Evolutionary conservation across 305 asterid genomes (phyloP), one percentile per base, ranked within the genome.

Genomic region (Ilex paraguariensis): DNA sequence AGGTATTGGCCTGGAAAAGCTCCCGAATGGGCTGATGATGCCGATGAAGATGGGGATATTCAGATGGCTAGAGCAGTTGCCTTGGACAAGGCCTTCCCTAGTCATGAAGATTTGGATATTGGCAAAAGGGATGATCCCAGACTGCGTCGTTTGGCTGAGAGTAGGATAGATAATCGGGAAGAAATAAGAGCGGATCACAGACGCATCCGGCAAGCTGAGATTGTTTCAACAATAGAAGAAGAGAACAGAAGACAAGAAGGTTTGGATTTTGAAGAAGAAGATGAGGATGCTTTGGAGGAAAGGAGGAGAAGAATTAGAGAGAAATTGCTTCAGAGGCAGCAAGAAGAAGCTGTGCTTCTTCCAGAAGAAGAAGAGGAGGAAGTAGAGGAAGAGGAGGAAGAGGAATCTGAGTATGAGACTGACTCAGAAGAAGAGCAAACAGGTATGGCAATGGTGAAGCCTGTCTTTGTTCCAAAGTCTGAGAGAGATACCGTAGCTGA

Each of bases 1-100:
- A 69, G 98, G 62, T 90, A 93, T 70, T 92, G 97, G 98, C 95
- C 98, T 0, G 98, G 97, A 10, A 90, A 90, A 78, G 96, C 94
- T 5, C 98, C 97, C 3, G 97, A 93, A 77, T 93, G 97, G 97
- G 96, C 96, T 1, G 95, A 87, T 56, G 95, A 87, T 56, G 72
- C 57, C 54, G 96, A 93, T 21, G 95, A 90, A 68, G 95, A 77
- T 57, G 94, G 84, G 32, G 96, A 87, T 64, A 77, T 90, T 63
- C 73, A 78, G 66, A 79, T 73, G 82, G 55, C 84, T 16, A 80
- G 81, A 82, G 64, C 77, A 3, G 81, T 77, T 36, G 86, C 82
- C 45, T 84, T 88, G 9, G 96, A 88, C 70, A 80, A 73, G 66
- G 95, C 86, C 0, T 86, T 88, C 59, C 96, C 90, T 11, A 69